Conservation (phyloP, 345 rosid species). For the Geranium rotundifolium region DNA sequence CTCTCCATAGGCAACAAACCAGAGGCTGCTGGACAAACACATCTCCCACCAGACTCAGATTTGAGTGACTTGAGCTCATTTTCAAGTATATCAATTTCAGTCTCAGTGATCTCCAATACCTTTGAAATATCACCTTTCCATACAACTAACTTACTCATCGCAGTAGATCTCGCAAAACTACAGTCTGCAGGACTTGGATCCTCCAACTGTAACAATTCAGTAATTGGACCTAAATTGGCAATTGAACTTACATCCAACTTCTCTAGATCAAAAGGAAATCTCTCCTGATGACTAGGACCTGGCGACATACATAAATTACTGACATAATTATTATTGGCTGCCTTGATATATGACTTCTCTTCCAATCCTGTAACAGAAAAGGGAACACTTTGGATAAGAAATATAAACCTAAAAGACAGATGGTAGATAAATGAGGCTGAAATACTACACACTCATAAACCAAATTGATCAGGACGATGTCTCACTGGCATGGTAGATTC, state of each 20-base stretch:
- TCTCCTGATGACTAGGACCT: constrained; percentile 48
- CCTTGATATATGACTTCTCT: constrained; percentile 55
- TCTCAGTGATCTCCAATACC: constrained; percentile 62
- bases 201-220: constrained; percentile 53
- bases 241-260: constrained; percentile 46
- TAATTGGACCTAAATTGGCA: constrained; percentile 47
- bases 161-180: constrained; percentile 37
- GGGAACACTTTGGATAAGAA: neutral
- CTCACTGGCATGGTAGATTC: neutral
- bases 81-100: constrained; percentile 85
- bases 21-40: constrained; percentile 19
- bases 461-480: too few species aligned
- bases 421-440: too few species aligned
- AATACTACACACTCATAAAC: too few species aligned
- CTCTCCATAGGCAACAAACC: constrained; percentile 22
- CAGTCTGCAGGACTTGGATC: constrained; percentile 48
- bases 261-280: constrained; percentile 50
- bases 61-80: constrained; percentile 48
- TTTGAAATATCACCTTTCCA: constrained; percentile 59
- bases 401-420: neutral
- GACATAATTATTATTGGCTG: constrained; percentile 28
- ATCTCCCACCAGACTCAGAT: constrained; percentile 26
- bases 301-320: constrained; percentile 56
- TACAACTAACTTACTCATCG: constrained; percentile 49
- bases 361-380: constrained; percentile 39